Conservation (phyloP, 257 asterid genomes). For the Anisodus tanguticus region DNA sequence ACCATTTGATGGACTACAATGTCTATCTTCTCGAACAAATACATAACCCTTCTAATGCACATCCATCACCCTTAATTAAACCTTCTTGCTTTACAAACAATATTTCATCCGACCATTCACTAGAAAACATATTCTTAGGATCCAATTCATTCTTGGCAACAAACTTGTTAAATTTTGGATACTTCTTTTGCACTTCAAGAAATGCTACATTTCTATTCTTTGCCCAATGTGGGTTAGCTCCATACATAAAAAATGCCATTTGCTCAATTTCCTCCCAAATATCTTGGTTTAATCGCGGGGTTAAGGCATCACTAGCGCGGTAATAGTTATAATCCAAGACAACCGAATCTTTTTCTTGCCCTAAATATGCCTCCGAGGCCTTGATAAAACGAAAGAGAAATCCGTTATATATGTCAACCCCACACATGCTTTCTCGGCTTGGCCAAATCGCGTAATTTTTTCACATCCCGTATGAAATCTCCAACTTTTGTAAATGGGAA, state of each 20-base stretch:
- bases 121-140: slow-evolving; percentile 54
- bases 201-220: too few species aligned
- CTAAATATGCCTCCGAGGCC: too few species aligned
- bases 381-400: slow-evolving; percentile 66
- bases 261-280: too few species aligned
- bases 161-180: slow-evolving; percentile 50
- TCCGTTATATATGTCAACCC: slow-evolving; percentile 79
- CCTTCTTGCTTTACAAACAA: slow-evolving; percentile 43
- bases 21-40: slow-evolving; percentile 72
- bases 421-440: slow-evolving; percentile 68
- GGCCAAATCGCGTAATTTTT: slow-evolving; percentile 49
- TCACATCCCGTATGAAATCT: slow-evolving; percentile 58
- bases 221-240: too few species aligned
- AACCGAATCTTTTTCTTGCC: too few species aligned
- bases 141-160: slow-evolving; percentile 54
- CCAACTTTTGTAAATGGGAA: slow-evolving; percentile 45
- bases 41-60: slow-evolving; percentile 79
- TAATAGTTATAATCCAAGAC: too few species aligned
- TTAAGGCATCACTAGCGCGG: too few species aligned
- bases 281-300: too few species aligned
- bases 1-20: slow-evolving; percentile 74
- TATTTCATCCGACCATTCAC: slow-evolving; percentile 61
- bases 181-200: too few species aligned
- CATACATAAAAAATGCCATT: too few species aligned
- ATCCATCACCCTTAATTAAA: slow-evolving; percentile 52